Base-by-base conservation (phyloP, 441 rosid species). In the Euphorbia celastroides region DNA sequence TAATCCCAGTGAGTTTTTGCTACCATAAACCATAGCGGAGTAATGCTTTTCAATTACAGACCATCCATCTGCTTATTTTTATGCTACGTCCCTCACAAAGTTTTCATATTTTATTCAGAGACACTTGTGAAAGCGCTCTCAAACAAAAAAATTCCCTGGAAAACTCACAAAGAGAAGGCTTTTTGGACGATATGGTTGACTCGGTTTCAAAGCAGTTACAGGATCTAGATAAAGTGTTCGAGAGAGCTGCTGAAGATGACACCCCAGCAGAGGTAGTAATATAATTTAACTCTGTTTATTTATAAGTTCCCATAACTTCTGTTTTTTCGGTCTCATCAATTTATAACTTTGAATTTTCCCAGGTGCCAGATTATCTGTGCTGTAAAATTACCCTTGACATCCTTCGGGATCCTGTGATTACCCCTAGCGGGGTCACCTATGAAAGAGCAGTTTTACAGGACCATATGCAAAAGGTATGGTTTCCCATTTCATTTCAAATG, bases 281-380 rank as follows among this genome's bases (percentile, higher is more conserved):
- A n/a, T n/a, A n/a, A 58, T 41, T 30, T 28, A 57, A 3, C 20
- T 67, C 60, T 19, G 11, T 56, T 59, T 1, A 1, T n/a, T n/a
- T n/a, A n/a, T n/a, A n/a, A n/a, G 19, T 17, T 31, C 72, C 17
- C 13, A 2, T 31, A 64, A 46, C 44, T 70, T 38, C 54, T 10
- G 7, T 16, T 2, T 26, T 22, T 13, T 1, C 22, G 10, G 7
- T 26, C 60, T 3, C n/a, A n/a, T n/a, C n/a, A n/a, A 10, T 5
- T 57, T 50, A 1, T 2, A 41, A 68, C 27, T 54, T 66, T 41
- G 20, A 44, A 31, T 50, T 34, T n/a, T 75, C 68, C 19, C 81
- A 90, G 99, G 93, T 93, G 71, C 99, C 99, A 1, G 97, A 86
- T 80, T 86, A 83, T 60, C 74, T 93, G 16, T 90, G 99, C 66